These are phyloP conservation scores for Fusarium neocosmosporiellum DNA, from an alignment of 2,329 filamentous ascomycete species.

Conservation along the genomic window DNA sequence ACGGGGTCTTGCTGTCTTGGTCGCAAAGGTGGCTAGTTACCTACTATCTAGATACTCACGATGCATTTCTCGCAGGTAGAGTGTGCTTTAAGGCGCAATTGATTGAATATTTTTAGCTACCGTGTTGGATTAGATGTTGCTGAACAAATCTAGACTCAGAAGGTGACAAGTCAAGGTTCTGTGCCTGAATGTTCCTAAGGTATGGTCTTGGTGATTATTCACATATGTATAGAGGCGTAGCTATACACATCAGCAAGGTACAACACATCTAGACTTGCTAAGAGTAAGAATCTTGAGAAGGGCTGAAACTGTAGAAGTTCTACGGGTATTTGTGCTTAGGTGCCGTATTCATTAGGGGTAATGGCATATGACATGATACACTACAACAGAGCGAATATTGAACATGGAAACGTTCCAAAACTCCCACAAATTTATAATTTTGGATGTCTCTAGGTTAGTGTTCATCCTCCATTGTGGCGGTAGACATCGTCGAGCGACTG, in stretches of 20 bases:
- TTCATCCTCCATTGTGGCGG: too few species aligned
- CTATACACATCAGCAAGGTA: neutral
- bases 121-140: neutral
- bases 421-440: too few species aligned
- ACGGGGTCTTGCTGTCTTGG: constrained; percentile 33
- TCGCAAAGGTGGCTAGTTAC: constrained; percentile 13
- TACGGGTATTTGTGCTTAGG: neutral
- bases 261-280: neutral
- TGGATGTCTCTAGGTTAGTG: neutral
- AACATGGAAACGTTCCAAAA: neutral
- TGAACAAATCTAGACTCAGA: neutral
- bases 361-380: neutral
- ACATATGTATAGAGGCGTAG: neutral
- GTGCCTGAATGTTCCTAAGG: neutral
- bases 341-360: neutral
- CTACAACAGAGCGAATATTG: neutral
- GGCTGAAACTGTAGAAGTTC: neutral
- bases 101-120: neutral
- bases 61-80: constrained; percentile 9
- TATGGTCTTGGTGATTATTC: neutral
- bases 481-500: neutral
- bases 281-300: neutral
- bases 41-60: constrained; percentile 17
- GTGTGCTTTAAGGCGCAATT: constrained; percentile 1
- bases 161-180: neutral